Percentiles rank a stretch among this genome's conserved stretches.
Evolutionary conservation across 805 yeast genomes (phyloP).

Genomic region (Saccharomycopsis lassenensis): DNA sequence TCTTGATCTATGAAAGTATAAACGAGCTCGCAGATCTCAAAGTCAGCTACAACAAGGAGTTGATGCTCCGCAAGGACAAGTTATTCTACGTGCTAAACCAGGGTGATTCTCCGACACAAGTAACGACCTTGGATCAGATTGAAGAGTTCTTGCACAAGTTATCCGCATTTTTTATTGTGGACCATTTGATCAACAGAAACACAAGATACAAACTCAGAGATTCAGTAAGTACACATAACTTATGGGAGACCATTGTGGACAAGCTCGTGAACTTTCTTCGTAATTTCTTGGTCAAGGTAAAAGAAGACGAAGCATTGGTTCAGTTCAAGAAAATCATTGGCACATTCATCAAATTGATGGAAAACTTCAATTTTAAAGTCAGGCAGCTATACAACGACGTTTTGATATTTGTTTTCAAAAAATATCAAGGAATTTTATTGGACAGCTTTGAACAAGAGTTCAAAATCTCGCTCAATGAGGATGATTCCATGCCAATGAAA

Average conservation of each 20-base stretch:
- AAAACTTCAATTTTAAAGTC: conserved; percentile 53
- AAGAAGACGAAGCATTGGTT: conserved; percentile 36
- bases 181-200: conserved; percentile 51
- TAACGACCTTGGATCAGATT: conserved; percentile 29
- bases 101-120: conserved; percentile 22
- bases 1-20: conserved; percentile 68
- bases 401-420: conserved; percentile 45
- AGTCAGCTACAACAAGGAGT: conserved; percentile 56
- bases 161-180: conserved; percentile 69
- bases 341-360: conserved; percentile 63
- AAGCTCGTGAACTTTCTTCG: conserved; percentile 48
- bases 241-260: conserved; percentile 62
- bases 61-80: conserved; percentile 59
- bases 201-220: conserved; percentile 54
- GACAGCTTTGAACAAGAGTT: conserved; percentile 52
- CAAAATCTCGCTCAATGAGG: conserved; percentile 51
- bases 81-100: conserved; percentile 54
- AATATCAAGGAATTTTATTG: conserved; percentile 46
- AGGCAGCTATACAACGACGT: conserved; percentile 46
- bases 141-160: conserved; percentile 49
- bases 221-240: conserved; percentile 45
- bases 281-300: conserved; percentile 18
- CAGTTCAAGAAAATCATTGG: conserved; percentile 58
- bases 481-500: conserved; percentile 81
- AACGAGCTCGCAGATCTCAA: conserved; percentile 52